Base-by-base conservation (phyloP, 148 eudicot species). In the Nyssa sinensis region DNA sequence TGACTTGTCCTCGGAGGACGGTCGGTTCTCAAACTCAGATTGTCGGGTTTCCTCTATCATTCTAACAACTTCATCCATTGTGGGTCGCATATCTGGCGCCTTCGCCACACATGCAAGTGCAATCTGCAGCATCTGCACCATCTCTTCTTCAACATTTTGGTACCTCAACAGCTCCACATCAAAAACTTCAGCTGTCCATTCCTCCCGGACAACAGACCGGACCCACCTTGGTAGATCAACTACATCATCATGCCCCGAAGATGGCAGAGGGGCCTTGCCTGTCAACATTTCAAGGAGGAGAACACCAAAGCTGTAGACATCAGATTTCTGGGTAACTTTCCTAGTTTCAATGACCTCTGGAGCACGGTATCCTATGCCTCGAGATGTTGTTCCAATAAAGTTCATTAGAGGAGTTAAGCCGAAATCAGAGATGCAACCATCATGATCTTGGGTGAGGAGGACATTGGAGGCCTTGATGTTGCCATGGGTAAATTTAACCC, bases 141-240 rank as follows among this genome's bases (percentile, higher is more conserved):
- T 84, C 89, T 89, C 97, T 68, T 94, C 98, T 70, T 94, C 98
- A 0, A 81, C 77, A 59, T 84, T 81, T 6, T 79, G 90, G 62
- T 70, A 64, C 82, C 81, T 84, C 74, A 80, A 39, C 47, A 93
- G 85, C 83, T 94, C 97, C 0, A 83, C 81, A 58, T 94, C 98
- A 35, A 94, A 94, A 21, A 94, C 98, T 73, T 94, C 98, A 0
- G 98, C 90, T 0, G 97, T 94, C 98, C 98, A 94, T 74, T 94
- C 98, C 77, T 94, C 98, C 62, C 98, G 65, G 2, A 94, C 98
- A 17, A 94, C 97, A 0, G 98, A 94, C 63, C 87, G 85, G 11
- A 94, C 98, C 98, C 98, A 94, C 75, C 97, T 88, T 5, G 98
- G 98, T 61, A 93, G 90, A 77, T 94, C 98, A 35, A 94, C 75